phyloP scores from a whole-genome alignment of 1,284 basidiomycete species.

The Sporisorium reilianum region DNA sequence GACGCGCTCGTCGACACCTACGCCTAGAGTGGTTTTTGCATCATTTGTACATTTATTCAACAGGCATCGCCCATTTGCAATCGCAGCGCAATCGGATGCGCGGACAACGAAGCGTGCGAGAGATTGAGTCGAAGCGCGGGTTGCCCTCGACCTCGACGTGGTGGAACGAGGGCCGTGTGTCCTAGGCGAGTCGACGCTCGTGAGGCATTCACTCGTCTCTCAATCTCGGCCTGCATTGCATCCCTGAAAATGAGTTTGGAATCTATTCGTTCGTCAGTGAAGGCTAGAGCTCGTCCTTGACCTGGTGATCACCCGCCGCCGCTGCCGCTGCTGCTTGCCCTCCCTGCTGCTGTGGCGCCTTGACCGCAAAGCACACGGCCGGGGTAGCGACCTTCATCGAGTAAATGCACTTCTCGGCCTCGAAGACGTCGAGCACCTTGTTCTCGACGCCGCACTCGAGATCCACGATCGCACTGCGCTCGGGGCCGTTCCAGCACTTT shows the following conservation, averaged over 20 bases:
- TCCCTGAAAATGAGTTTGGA: too few species aligned
- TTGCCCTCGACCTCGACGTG: too few species aligned
- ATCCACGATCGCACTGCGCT: slow-evolving; percentile 82
- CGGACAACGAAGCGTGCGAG: too few species aligned
- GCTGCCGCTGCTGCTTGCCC: not conserved
- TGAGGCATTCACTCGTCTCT: too few species aligned
- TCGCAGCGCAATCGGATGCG: too few species aligned
- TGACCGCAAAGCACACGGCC: slow-evolving; percentile 78
- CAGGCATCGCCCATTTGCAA: too few species aligned
- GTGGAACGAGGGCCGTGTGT: too few species aligned
- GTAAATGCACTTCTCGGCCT: slow-evolving; percentile 96
- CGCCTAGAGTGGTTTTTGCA: slow-evolving; percentile 41
- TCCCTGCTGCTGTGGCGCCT: slow-evolving; percentile 7
- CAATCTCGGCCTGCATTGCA: too few species aligned
- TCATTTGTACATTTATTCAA: too few species aligned
- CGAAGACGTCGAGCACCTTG: slow-evolving; percentile 81
- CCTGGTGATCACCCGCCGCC: not conserved
- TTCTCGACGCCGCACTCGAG: slow-evolving; percentile 89
- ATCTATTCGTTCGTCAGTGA: too few species aligned
- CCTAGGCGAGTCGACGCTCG: too few species aligned
- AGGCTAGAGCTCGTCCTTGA: slow-evolving; percentile 38
- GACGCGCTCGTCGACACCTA: slow-evolving; percentile 68
- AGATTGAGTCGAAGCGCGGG: too few species aligned
- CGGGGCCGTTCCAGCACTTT: slow-evolving; percentile 96
- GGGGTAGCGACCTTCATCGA: slow-evolving; percentile 87